phyloP scores from a whole-genome alignment of 2,329 filamentous ascomycete genomes.

The Plectosphaerella cucumerina region DNA sequence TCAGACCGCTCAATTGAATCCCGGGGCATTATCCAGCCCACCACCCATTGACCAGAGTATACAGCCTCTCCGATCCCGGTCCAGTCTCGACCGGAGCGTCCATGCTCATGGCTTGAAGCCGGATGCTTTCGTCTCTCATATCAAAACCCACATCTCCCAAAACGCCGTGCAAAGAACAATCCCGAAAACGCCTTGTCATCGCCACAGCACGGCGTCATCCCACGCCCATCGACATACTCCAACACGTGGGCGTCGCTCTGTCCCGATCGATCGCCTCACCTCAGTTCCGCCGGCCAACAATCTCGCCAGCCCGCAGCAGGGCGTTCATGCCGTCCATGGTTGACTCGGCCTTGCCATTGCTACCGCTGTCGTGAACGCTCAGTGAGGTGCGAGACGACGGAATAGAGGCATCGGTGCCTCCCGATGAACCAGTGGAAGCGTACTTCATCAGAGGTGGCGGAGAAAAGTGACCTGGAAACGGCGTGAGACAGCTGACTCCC shows the following conservation, averaged over 20 bases:
- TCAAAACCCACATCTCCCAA: neutral
- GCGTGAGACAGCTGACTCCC: too few relatives aligned
- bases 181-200: slow-evolving; percentile 4
- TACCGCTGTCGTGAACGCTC: slow-evolving; percentile 7
- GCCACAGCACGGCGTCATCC: neutral
- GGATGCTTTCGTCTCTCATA: too few relatives aligned
- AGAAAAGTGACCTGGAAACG: slow-evolving; percentile 8
- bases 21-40: too few relatives aligned
- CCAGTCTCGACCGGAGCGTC: too few relatives aligned
- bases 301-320: slow-evolving; percentile 53
- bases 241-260: neutral
- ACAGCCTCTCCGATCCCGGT: too few relatives aligned
- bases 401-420: slow-evolving; percentile 7
- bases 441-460: slow-evolving; percentile 9
- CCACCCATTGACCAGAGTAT: too few relatives aligned
- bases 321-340: slow-evolving; percentile 55
- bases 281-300: slow-evolving; percentile 43
- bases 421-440: slow-evolving; percentile 9
- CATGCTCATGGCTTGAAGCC: too few relatives aligned
- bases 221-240: slow-evolving; percentile 3
- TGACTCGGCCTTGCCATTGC: slow-evolving; percentile 6
- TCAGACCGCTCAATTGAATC: too few relatives aligned
- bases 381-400: slow-evolving; percentile 10
- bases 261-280: neutral
- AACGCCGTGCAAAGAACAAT: slow-evolving; percentile 19